These are phyloP conservation scores for Yamagishiella unicocca DNA, from an alignment of 139 green algal species.

Conservation along the genomic window DNA sequence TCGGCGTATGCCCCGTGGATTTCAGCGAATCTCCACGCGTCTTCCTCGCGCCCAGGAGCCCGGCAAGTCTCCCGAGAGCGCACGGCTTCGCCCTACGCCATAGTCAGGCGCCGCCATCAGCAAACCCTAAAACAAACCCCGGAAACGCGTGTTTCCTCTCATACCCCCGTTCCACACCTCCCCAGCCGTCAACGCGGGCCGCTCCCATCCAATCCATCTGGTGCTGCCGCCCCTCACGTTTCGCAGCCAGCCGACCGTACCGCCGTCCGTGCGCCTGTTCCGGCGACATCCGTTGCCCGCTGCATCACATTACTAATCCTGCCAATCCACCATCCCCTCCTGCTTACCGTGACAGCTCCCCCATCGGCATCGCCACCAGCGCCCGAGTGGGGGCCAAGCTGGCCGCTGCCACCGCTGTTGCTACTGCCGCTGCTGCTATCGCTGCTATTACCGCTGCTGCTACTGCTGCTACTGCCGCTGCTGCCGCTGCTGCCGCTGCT, in stretches of 20 bases:
- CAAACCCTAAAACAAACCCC: too few relatives aligned
- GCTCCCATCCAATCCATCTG: not conserved
- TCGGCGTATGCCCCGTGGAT: not conserved
- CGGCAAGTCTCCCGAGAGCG: too few relatives aligned
- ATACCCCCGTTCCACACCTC: not conserved
- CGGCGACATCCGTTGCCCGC: too few relatives aligned
- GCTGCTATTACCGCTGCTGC: not conserved
- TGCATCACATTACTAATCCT: not conserved
- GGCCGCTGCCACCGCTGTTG: not conserved
- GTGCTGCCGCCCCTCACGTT: too few relatives aligned
- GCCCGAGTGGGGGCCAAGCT: not conserved
- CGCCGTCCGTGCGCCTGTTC: too few relatives aligned
- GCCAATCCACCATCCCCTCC: not conserved
- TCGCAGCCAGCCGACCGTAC: too few relatives aligned
- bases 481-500: not conserved
- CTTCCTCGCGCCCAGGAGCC: too few relatives aligned
- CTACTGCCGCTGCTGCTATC: not conserved
- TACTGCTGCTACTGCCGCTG: not conserved
- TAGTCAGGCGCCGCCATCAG: too few relatives aligned
- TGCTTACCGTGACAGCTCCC: not conserved
- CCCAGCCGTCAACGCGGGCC: not conserved
- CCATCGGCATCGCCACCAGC: not conserved
- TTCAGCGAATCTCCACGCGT: too few relatives aligned
- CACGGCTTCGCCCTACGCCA: too few relatives aligned
- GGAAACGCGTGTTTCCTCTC: too few relatives aligned